Percentiles rank a stretch among this genome's conserved stretches.
Evolutionary conservation across 2,329 filamentous ascomycete genomes (phyloP).

Genomic region (Pseudocercospora pini-densiflorae): DNA sequence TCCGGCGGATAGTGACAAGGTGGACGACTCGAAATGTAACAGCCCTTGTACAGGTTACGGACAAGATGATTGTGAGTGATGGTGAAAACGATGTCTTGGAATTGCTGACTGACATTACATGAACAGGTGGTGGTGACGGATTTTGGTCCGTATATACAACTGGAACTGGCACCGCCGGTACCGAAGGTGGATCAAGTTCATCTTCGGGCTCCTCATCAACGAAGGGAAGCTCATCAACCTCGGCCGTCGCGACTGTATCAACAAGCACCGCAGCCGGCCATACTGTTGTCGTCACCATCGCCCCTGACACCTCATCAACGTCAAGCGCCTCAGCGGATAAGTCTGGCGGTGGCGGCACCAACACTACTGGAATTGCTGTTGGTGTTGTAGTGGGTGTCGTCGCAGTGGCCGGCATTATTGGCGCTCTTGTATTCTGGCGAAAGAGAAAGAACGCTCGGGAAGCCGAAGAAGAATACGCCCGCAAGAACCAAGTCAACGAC

Average conservation of each 20-base stretch:
- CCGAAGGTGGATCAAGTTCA: conserved; percentile 32
- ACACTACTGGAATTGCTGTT: conserved; percentile 80
- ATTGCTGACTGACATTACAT: background rate
- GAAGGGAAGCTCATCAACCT: conserved; percentile 21
- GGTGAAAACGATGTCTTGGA: background rate
- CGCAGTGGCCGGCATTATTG: conserved; percentile 67
- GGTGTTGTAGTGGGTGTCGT: conserved; percentile 87
- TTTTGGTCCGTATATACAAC: conserved; percentile 59
- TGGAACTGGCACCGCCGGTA: conserved; percentile 4
- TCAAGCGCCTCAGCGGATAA: conserved; percentile 51
- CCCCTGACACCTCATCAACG: conserved; percentile 27
- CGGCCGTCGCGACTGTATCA: conserved; percentile 33
- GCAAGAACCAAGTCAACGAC: conserved; percentile 77
- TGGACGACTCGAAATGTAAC: conserved; percentile 65
- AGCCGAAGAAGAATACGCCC: conserved; percentile 82
- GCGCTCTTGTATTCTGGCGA: conserved; percentile 74
- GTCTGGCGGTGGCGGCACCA: conserved; percentile 54
- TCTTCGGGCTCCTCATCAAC: conserved; percentile 23
- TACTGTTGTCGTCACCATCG: conserved; percentile 43
- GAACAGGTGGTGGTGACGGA: conserved; percentile 61
- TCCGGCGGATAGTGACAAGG: conserved; percentile 63
- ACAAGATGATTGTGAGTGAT: conserved; percentile 15
- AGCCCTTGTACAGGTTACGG: conserved; percentile 56
- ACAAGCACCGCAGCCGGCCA: conserved; percentile 37
- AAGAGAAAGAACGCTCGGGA: conserved; percentile 76